Evolutionary conservation across 495 filamentous ascomycete species (phyloP).

Genomic region (Penicillium ucsense): DNA sequence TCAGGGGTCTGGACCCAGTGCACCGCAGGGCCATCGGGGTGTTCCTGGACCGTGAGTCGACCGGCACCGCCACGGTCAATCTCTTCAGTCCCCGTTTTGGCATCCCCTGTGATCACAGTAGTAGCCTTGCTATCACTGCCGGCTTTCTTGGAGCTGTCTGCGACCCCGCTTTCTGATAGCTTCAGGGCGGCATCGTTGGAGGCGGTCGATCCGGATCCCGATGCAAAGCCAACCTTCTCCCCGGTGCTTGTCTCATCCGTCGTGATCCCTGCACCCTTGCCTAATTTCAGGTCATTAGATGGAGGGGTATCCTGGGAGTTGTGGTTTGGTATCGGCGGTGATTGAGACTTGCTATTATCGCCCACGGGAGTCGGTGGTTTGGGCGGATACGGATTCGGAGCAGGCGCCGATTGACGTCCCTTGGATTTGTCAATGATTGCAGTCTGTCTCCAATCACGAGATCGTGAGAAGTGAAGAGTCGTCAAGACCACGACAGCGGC

Average conservation of each 20-base stretch:
- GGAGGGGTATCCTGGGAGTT: conserved; percentile 1
- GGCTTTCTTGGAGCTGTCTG: not conserved
- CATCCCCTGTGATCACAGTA: not conserved
- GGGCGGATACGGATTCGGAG: not conserved
- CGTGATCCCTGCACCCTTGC: not conserved
- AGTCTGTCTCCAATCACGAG: conserved; percentile 21
- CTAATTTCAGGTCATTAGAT: not conserved
- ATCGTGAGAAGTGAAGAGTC: conserved; percentile 51
- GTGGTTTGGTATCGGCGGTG: conserved; percentile 7
- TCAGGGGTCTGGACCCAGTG: conserved; percentile 67
- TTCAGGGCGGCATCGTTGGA: conserved; percentile 1
- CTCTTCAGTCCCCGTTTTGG: conserved; percentile 1
- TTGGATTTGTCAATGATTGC: conserved; percentile 7
- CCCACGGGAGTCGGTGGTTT: conserved; percentile 2
- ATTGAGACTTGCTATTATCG: conserved; percentile 3
- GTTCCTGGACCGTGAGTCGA: conserved; percentile 26
- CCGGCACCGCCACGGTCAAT: conserved; percentile 17
- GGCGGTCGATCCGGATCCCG: not conserved
- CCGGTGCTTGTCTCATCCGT: not conserved
- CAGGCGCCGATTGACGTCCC: not conserved
- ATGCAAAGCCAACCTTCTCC: not conserved
- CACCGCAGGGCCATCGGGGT: conserved; percentile 23
- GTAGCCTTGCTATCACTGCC: not conserved
- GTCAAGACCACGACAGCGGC: conserved; percentile 54
- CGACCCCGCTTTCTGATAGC: not conserved